Base-by-base conservation (phyloP, 495 filamentous ascomycete species). In the Penicillium coffeae region DNA sequence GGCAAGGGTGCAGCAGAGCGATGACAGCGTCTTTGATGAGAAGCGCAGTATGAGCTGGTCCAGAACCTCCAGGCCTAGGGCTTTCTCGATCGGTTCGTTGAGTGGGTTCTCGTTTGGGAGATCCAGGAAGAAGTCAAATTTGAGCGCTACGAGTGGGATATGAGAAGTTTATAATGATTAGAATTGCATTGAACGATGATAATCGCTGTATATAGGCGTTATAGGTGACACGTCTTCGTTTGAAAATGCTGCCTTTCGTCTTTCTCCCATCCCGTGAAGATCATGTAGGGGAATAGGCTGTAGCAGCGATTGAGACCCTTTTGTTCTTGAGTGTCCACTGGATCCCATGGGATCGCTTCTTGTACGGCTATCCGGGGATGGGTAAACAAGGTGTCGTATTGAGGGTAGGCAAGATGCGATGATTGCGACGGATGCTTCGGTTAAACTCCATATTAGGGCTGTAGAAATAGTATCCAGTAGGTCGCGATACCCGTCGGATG, bases 351-450 rank as follows among this genome's bases (percentile, higher is more conserved):
- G 18, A 47, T 45, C 48, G 10, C 37, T 37, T 15, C 35, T 15
- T 3, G 19, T 21, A 15, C 21, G 3, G 18, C 45, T 47, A 35
- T n/a, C 51, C 68, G 68, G 69, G 18, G 47, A 35, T 16, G 38
- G 47, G 42, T 50, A 30, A 16, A 50, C 27, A 12, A 50, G 47
- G 8, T 38, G 47, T 4, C 47, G 47, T 13, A 44, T 50, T 12
- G 39, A 43, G 10, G 47, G 47, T 21, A 50, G 8, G 10, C 38
- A 50, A 16, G 52, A 37, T 19, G 52, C 52, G 22, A 54, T 45
- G n/a, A 54, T 40, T 9, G 47, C 46, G 10, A 54, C 47, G 8
- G 52, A 54, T 8, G 52, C 47, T 46, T 54, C 46, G 1, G 38
- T 38, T 4, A 54, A 37, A 38, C 52, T 54, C 52, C 52, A 54